Evolutionary conservation across 805 yeast genomes (phyloP).

Genomic region (Lipomyces lipofer): DNA sequence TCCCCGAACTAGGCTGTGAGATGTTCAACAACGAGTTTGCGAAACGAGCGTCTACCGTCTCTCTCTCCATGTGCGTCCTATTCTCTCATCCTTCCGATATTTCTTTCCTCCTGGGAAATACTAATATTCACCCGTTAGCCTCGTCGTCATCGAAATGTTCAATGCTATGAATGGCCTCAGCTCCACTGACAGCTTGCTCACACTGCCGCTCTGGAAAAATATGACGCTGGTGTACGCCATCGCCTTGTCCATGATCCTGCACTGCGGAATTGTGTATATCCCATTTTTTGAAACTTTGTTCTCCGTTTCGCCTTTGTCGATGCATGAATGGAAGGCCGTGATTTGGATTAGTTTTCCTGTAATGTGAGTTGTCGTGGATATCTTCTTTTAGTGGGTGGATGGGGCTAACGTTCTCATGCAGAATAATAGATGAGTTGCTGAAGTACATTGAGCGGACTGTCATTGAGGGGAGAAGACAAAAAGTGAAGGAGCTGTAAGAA

Average conservation of each 20-base stretch:
- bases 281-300: conserved; percentile 42
- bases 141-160: conserved; percentile 47
- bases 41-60: conserved; percentile 43
- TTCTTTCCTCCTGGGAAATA: too few species aligned
- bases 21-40: conserved; percentile 39
- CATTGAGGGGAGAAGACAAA: conserved; percentile 11
- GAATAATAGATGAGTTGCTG: conserved; percentile 42
- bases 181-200: conserved; percentile 43
- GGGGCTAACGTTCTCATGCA: neutral
- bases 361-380: conserved; percentile 24
- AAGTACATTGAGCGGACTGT: conserved; percentile 41
- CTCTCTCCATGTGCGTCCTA: conserved; percentile 38
- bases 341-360: conserved; percentile 43
- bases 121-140: conserved; percentile 1
- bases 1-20: conserved; percentile 39
- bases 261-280: conserved; percentile 40
- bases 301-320: conserved; percentile 40
- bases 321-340: conserved; percentile 44
- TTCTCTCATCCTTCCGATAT: neutral
- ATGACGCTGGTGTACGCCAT: conserved; percentile 44
- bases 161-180: conserved; percentile 46
- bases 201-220: conserved; percentile 45
- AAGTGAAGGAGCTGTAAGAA: conserved; percentile 10
- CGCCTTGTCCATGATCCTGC: conserved; percentile 41
- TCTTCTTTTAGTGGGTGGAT: neutral